Conservation (phyloP, 2,329 filamentous ascomycete genomes). For the Emericellopsis atlantica region DNA sequence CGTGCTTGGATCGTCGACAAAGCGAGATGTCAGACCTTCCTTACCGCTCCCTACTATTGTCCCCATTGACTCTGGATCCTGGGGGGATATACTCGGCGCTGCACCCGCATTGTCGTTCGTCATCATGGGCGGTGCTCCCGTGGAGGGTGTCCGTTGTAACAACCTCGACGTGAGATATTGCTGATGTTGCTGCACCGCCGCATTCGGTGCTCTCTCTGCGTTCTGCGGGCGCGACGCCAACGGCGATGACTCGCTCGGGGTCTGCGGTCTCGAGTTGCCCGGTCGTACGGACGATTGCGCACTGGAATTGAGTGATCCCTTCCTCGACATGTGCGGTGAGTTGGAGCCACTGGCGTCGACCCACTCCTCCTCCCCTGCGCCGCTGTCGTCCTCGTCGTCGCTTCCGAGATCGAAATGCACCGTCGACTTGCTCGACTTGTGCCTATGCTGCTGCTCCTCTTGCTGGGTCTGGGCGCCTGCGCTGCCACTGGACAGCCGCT, state of each 20-base stretch:
- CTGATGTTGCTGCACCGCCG: conserved; percentile 23
- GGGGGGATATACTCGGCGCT: conserved; percentile 16
- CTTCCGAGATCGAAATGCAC: conserved; percentile 54
- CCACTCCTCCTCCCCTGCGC: conserved; percentile 40
- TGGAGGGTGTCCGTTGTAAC: conserved; percentile 50
- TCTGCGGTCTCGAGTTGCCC: conserved; percentile 20
- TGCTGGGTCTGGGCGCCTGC: conserved; percentile 27
- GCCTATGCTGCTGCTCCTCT: conserved; percentile 9
- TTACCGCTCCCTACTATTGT: conserved; percentile 18
- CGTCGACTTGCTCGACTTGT: conserved; percentile 28
- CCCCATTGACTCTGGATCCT: conserved; percentile 15
- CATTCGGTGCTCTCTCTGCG: conserved; percentile 4
- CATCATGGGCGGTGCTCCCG: conserved; percentile 52
- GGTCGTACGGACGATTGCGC: conserved; percentile 32
- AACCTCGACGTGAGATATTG: conserved; percentile 56
- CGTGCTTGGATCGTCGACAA: conserved; percentile 34
- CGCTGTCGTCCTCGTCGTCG: conserved; percentile 13
- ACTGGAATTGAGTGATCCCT: conserved; percentile 35
- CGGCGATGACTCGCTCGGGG: conserved; percentile 12
- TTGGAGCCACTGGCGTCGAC: conserved; percentile 53
- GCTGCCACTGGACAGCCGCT: conserved; percentile 35
- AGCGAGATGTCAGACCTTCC: conserved; percentile 44
- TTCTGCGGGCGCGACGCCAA: neutral
- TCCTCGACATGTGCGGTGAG: conserved; percentile 38
- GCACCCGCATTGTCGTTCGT: conserved; percentile 37